Evolutionary conservation across 2,329 filamentous ascomycete species (phyloP).

Genomic region (Aspergillus versicolor): DNA sequence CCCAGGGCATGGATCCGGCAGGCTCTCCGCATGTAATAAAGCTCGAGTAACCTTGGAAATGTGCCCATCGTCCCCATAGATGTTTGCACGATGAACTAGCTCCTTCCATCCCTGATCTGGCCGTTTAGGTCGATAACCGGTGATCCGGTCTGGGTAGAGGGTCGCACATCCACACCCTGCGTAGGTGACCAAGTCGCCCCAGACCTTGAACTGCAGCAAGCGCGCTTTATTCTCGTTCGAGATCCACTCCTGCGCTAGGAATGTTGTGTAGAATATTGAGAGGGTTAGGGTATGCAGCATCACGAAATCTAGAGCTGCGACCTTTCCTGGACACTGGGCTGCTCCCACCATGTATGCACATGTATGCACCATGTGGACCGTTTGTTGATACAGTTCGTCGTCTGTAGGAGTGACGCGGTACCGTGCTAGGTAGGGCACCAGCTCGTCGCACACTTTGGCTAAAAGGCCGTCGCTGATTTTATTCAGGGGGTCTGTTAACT

Average conservation of each 20-base stretch:
- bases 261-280: neutral
- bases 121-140: neutral
- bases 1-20: neutral
- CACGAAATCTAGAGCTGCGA: conserved; percentile 4
- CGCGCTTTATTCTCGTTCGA: conserved; percentile 3
- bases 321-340: conserved; percentile 7
- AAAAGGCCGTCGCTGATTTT: conserved; percentile 1
- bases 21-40: neutral
- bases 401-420: neutral
- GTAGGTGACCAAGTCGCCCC: neutral
- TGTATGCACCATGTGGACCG: neutral
- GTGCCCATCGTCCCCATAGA: neutral
- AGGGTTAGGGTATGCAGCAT: conserved; percentile 4
- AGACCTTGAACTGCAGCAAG: conserved; percentile 10
- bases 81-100: neutral
- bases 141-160: neutral
- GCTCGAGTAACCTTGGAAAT: neutral
- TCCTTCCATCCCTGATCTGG: neutral
- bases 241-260: neutral
- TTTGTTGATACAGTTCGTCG: neutral
- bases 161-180: neutral
- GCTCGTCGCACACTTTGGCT: neutral
- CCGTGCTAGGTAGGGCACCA: neutral
- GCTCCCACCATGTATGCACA: conserved; percentile 3
- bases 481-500: neutral